Base-by-base conservation (phyloP, 768 basidiomycete species). In the Macrocybe gigantea region DNA sequence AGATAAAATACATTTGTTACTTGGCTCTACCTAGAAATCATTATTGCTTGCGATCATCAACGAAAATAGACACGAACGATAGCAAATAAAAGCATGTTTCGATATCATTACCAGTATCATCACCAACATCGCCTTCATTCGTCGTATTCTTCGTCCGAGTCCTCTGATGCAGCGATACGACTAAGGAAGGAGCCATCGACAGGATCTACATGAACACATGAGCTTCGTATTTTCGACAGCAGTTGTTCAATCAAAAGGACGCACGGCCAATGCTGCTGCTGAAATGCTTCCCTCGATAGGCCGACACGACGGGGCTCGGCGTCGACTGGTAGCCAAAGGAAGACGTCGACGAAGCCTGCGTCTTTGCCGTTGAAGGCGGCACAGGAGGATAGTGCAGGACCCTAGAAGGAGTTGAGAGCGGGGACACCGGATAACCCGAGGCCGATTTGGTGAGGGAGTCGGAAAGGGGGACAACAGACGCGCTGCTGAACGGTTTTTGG, bases 401-500 rank as follows among this genome's bases (percentile, higher is more conserved):
- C 36, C 67, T 52, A 7, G 68, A 71, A 22, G 69, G 74, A 7
- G 71, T 73, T 7, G 69, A 73, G 15, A 66, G 45, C 1, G 72
- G 73, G 7, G 70, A 75, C 29, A 64, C 54, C 0, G 63, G 66
- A 53, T 73, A 74, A 34, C 51, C 54, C 15, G 52, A 54, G 29
- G 51, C 48, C 13, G 59, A 55, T 8, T 59, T 34, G 35, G 64
- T 57, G 42, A 69, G 60, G 7, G 69, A 65, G 13, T 65, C 56
- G 3, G 68, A 63, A 22, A 22, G 22, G 22, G 22, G 22, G 22
- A 22, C 22, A 22, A 22, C 22, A 1, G 67, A 64, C 2, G 68
- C 67, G 45, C 68, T 65, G 3, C 69, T 60, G 48, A 76, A 76
- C 0, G 73, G 62, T 52, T 68, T 73, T 56, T 76, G 73, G 1